Evolutionary conservation across 2,329 filamentous ascomycete genomes (phyloP).

Genomic region (Phyllosticta citrichinensis): DNA sequence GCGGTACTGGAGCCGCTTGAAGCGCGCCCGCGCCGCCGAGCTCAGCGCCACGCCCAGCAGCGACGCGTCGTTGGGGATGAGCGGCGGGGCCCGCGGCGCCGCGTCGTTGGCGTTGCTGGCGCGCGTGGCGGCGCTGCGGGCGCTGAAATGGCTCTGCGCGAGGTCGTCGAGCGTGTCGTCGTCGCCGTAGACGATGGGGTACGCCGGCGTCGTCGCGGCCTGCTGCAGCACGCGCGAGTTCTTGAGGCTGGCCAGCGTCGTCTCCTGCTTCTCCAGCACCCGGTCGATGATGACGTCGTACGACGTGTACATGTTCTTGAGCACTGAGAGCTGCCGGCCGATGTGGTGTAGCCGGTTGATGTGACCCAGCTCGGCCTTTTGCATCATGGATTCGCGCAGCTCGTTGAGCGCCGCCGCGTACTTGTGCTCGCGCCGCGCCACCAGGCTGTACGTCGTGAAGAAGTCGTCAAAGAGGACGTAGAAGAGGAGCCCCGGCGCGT

Average conservation of each 20-base stretch:
- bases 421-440: conserved; percentile 39
- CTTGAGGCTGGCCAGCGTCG: conserved; percentile 34
- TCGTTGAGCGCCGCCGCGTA: conserved; percentile 40
- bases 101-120: not conserved
- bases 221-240: conserved; percentile 28
- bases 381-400: conserved; percentile 46
- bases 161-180: conserved; percentile 20
- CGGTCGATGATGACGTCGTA: conserved; percentile 52
- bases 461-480: conserved; percentile 61
- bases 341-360: conserved; percentile 48
- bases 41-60: conserved; percentile 36
- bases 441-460: conserved; percentile 47
- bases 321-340: conserved; percentile 49
- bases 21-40: conserved; percentile 45
- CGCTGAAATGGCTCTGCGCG: conserved; percentile 4
- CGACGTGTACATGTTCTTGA: conserved; percentile 50
- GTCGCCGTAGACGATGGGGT: conserved; percentile 13
- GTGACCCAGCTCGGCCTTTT: conserved; percentile 35
- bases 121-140: conserved; percentile 13
- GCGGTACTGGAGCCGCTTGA: conserved; percentile 49
- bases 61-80: conserved; percentile 26
- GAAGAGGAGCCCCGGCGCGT: conserved; percentile 51
- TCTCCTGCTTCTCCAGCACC: conserved; percentile 40
- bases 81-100: not conserved
- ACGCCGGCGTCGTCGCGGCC: not conserved